phyloP scores from a whole-genome alignment of 371 early-diverging fungal species.

The Blakeslea trispora region DNA sequence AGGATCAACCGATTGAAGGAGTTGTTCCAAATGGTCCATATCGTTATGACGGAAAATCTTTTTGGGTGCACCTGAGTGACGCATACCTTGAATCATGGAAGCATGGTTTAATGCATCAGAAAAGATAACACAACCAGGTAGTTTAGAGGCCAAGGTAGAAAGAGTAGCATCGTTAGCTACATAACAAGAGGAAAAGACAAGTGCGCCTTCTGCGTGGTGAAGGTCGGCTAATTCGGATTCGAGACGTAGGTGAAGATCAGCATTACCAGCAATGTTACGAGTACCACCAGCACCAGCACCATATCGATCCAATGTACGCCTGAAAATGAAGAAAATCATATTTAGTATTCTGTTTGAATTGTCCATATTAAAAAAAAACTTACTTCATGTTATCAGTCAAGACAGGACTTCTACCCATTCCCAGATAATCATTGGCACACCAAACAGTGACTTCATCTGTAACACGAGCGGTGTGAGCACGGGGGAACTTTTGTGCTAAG shows the following conservation, averaged over 20 bases:
- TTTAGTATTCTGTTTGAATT: no score
- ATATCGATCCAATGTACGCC: conserved; percentile 86
- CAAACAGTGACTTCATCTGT: conserved; percentile 94
- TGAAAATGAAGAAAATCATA: no score
- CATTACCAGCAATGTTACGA: conserved; percentile 99
- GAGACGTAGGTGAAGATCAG: conserved; percentile 90
- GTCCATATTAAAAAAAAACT: no score
- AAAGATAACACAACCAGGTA: conserved; percentile 94
- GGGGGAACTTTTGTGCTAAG: conserved; percentile 88
- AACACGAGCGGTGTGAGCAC: conserved; percentile 88
- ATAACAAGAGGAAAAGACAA: conserved; percentile 98
- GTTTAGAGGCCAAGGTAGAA: conserved; percentile 86
- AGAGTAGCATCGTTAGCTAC: conserved; percentile 98
- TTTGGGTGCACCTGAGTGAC: conserved; percentile 89
- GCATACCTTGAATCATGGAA: conserved; percentile 99
- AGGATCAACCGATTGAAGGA: conserved; percentile 77
- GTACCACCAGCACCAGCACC: conserved; percentile 99
- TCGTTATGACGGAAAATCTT: conserved; percentile 96
- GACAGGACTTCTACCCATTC: conserved; percentile 88
- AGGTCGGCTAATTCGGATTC: conserved; percentile 91
- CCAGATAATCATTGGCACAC: conserved; percentile 99
- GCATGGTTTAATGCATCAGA: conserved; percentile 96
- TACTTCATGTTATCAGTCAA: conserved; percentile 92
- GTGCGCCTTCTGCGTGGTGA: conserved; percentile 90
- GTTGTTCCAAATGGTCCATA: conserved; percentile 84